Base-by-base conservation (phyloP, 2,329 filamentous ascomycete species). In the Pezicula neosporulosa region DNA sequence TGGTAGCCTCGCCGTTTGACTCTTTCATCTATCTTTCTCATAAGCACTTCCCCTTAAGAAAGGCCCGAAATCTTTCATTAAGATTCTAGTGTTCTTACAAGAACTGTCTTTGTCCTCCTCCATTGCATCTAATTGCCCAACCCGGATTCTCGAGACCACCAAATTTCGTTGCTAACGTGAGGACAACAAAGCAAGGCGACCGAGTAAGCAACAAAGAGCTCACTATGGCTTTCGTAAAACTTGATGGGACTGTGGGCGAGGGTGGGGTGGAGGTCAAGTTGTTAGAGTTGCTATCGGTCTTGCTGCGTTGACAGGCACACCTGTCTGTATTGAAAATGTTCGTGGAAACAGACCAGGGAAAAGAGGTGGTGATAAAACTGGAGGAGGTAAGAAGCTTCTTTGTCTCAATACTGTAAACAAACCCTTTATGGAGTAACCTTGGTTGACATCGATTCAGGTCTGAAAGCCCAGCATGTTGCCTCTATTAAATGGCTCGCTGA, bases 241-340 rank as follows among this genome's bases (percentile, higher is more conserved):
- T 85, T 2, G 80, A 84, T 57, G 82, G 82, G 15, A 67, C 73
- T 12, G 79, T 74, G 0, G 81, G 82, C 1, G 82, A 85, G 61
- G 83, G 83, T 4, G 83, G 61, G 83, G 83, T 4, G 83, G 82
- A 4, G 82, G 82, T 2, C 82, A 86, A 57, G 66, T 86, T 0
- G 75, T 85, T 1, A 70, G 83, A 41, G 69, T 83, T 1, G 80
- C 81, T 2, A 71, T 81, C 35, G 72, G 72, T 1, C 68, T 86
- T 6, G 76, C 82, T 10, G 77, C 82, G 1, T 72, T 85, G 27
- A 78, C 78, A 2, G 72, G 72, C 0, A 75, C 76, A 49, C 70
- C 80, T 0, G 70, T 86, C 28, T 72, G 70, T 24, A 80, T 86
- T 50, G 68, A 67, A 9, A 68, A 83, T 52, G 73, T 86, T 3